A percentile compares a stretch with the other conserved stretches of the same genome.
These are phyloP conservation scores for Talaromyces sp. DNA, from an alignment of 2,329 filamentous ascomycete genomes.

Conservation along the genomic window DNA sequence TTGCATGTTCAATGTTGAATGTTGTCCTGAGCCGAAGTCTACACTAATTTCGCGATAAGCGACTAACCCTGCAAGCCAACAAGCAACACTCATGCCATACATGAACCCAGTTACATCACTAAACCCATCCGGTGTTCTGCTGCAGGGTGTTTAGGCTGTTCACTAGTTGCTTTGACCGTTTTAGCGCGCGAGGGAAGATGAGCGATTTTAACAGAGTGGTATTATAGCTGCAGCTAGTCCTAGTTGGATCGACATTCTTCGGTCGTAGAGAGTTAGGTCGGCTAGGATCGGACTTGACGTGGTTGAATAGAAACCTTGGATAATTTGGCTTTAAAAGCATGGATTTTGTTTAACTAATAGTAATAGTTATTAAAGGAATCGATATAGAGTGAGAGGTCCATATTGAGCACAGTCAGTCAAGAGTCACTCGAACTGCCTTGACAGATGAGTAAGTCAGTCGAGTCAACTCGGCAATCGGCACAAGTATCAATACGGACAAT, in stretches of 20 bases:
- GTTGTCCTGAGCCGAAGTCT: not conserved
- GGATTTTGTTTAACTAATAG: no score
- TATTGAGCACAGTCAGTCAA: no score
- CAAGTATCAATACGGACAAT: not conserved
- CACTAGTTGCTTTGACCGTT: no score
- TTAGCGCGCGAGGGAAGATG: not conserved
- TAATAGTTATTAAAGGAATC: no score
- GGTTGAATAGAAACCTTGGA: no score
- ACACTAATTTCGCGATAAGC: conserved; percentile 1
- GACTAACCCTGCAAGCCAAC: not conserved
- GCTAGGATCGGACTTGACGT: not conserved
- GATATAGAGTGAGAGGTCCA: no score
- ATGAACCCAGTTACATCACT: not conserved
- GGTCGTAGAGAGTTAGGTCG: not conserved
- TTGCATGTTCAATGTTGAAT: not conserved
- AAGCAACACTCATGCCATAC: not conserved
- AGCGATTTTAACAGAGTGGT: not conserved
- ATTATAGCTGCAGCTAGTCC: conserved; percentile 1
- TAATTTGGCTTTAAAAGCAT: no score
- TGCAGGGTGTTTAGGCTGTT: not conserved
- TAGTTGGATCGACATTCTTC: not conserved
- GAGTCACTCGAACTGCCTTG: not conserved
- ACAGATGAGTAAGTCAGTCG: not conserved
- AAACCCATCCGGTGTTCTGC: not conserved
- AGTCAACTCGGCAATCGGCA: not conserved